Evolutionary conservation across 2,329 filamentous ascomycete genomes (phyloP), one percentile per base, ranked within the genome.

Genomic region (Penicillium italicum): DNA sequence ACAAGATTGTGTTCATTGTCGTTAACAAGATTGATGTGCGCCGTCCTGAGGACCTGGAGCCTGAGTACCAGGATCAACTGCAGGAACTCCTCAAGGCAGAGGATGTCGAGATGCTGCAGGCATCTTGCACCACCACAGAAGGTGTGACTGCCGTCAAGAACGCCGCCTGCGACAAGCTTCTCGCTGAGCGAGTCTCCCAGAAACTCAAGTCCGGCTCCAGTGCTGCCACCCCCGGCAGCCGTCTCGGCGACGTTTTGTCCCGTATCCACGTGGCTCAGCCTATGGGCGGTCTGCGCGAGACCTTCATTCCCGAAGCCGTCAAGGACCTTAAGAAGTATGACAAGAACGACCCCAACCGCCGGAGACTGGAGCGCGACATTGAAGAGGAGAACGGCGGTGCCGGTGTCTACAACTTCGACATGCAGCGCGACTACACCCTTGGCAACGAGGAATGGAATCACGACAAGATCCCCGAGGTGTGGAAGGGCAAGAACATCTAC

Each of bases 11-110:
- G 42, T 97, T 96, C 73, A 83, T 99, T 55, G 90, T 97, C 55
- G 83, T 97, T 77, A 99, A 99, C 86, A 99, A 99, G 82, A 97
- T 97, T 65, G 94, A 99, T 74, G 85, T 97, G 57, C 85, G 88
- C 71, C 85, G 86, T 57, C 91, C 92, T 1, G 91, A 96, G 69
- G 91, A 97, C 70, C 79, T 99, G 36, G 89, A 94, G 62, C 78
- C 85, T 7, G 89, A 90, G 66, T 85, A 87, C 24, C 88, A 93
- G 72, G 84, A 85, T 53, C 83, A 93, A 69, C 79, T 99, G 40
- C 85, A 96, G 70, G 79, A 84, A 26, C 83, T 99, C 61, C 79
- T 94, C 57, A 94, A 94, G 76, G 85, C 89, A 44, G 89, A 89
- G 52, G 92, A 96, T 70, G 91, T 97, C 9, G 93, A 97, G 78